Base-by-base conservation (phyloP, 495 filamentous ascomycete species). In the Penicillium antarcticum region DNA sequence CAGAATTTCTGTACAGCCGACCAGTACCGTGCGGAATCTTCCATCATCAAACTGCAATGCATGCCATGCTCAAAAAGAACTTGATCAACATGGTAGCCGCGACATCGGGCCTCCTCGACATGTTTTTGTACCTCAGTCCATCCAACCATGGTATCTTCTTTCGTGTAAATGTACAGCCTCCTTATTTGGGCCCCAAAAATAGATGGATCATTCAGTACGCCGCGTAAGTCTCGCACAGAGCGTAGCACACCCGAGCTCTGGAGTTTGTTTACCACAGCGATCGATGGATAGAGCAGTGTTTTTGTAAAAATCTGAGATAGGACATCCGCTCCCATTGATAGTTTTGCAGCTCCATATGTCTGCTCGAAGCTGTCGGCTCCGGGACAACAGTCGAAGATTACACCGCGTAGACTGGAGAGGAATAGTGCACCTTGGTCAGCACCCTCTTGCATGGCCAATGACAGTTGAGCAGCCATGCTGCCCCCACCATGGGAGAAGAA, bases 151-250 rank as follows among this genome's bases (percentile, higher is more conserved):
- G 35, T 17, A 52, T 76, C 71, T 19, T 62, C 62, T 39, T 64
- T 66, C 3, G 67, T 72, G 53, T 71, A 73, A 1, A 73, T 51
- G 55, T 69, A 74, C 14, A 64, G 53, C 38, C 63, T 55, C 26
- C 52, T 56, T 5, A 56, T 51, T 7, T 42, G 36, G 1, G 33
- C 14, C n/a, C 60, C 53, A 53, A 72, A 50, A 12, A 59, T 45
- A 24, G 45, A 32, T 7, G 48, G 36, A 21, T 66, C 61, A 56
- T 68, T 64, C 13, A 67, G 16, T 5, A 64, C 52, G 14, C 51
- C 45, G 4, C 55, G 63, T 6, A 71, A 57, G 21, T 59, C 53
- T 42, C 51, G 52, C 0, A 70, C 57, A 0, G 66, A 51, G 9
- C 57, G 50, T 32, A 58, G 45, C 4, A 67, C 13, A 3, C 60